These are phyloP conservation scores for Besnoitia besnoiti DNA, from an alignment of 169 alveolate species.

Conservation along the genomic window DNA sequence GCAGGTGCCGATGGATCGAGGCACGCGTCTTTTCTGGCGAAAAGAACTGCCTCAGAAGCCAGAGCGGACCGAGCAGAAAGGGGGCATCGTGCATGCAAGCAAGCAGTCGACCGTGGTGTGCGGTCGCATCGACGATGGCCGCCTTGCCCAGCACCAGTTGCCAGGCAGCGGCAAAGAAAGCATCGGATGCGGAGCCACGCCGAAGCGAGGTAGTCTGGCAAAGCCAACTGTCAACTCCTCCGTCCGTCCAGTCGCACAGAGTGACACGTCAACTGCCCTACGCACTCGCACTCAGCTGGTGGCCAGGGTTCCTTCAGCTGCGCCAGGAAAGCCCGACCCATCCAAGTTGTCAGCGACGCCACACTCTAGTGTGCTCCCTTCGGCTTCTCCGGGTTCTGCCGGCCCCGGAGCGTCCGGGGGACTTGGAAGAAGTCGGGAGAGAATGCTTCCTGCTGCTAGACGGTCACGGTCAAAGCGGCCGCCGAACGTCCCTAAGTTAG, in stretches of 20 bases:
- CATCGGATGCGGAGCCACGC: neutral
- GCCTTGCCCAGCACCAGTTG: neutral
- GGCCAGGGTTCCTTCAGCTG: no score
- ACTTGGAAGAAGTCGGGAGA: neutral
- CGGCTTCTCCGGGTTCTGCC: neutral
- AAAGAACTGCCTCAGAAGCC: neutral
- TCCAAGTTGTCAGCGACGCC: neutral
- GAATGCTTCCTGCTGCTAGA: neutral
- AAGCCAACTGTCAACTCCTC: neutral
- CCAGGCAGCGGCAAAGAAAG: neutral
- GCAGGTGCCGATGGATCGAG: neutral
- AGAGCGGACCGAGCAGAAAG: neutral
- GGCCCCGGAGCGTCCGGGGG: neutral
- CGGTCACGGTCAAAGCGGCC: neutral
- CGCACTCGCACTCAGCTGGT: no score
- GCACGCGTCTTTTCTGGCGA: neutral
- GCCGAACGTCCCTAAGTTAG: conserved; percentile 4
- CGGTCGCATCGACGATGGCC: neutral
- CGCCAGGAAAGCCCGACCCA: no score
- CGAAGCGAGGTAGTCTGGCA: neutral
- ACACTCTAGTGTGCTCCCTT: neutral
- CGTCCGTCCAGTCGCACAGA: no score
- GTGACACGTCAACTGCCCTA: no score
- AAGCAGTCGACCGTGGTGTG: neutral
- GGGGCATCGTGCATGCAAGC: neutral